Evolutionary conservation across 805 yeast species (phyloP), one percentile per base, ranked within the genome.

Genomic region (Nakazawaea pomicola): DNA sequence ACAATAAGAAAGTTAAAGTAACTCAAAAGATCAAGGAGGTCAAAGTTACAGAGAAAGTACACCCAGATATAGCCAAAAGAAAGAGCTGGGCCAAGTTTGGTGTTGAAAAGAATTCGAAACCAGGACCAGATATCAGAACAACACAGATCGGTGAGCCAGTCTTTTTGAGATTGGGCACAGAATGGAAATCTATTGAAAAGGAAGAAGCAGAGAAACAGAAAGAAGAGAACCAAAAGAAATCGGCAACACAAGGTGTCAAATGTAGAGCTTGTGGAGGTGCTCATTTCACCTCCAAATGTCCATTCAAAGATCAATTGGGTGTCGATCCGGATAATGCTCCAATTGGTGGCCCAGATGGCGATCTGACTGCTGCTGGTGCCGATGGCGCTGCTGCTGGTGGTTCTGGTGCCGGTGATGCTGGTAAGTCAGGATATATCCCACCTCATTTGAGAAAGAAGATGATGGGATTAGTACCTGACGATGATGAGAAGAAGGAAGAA

Each of bases 221-320:
- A 53, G 41, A 41, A 25, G 41, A 72, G 72, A 54, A 68, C 65
- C 32, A 59, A 69, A 67, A 64, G 58, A 65, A 60, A 49, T 63
- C 63, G 60, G 67, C 49, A 58, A 57, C 47, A 49, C 57, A 49
- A 58, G 60, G 42, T 57, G 68, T 79, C 49, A 68, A 65, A 53
- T 93, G 99, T 78, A 86, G 97, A 76, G 68, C 75, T 41, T 93
- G 99, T 83, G 85, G 84, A 46, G 96, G 96, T 58, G 83, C 79
- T 52, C 99, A 93, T 73, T 86, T 81, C 76, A 85, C 97, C 31
- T 69, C 88, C 62, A 82, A 83, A 68, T 93, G 99, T 84, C 99
- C 99, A 49, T 88, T 78, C 76, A 90, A 85, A 69, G 95, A 83
- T 55, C 84, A 93, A 29, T 70, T 91, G 60, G 86, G 82, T 27